These are phyloP conservation scores for Yarrowia sp. DNA, from an alignment of 805 yeast genomes.

Conservation along the genomic window DNA sequence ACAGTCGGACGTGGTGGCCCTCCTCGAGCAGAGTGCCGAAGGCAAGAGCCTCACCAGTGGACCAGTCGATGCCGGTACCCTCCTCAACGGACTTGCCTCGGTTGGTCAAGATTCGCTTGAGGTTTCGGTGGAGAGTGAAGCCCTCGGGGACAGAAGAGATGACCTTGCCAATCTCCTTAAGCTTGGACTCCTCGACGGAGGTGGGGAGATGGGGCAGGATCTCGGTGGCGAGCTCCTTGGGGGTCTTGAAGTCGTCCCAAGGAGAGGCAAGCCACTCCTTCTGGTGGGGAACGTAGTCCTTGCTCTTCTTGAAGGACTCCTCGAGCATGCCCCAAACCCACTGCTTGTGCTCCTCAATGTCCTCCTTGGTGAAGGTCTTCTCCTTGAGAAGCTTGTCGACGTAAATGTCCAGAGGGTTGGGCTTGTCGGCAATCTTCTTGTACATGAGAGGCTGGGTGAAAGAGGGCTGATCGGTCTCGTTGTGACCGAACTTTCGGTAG, in stretches of 20 bases:
- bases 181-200: constrained; percentile 66
- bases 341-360: constrained; percentile 90
- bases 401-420: constrained; percentile 84
- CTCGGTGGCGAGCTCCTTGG: constrained; percentile 94
- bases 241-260: constrained; percentile 98
- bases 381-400: constrained; percentile 74
- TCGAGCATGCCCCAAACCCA: constrained; percentile 97
- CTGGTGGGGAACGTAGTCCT: constrained; percentile 84
- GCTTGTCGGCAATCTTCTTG: constrained; percentile 82
- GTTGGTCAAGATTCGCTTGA: constrained; percentile 86
- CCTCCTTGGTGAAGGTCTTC: constrained; percentile 85
- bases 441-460: constrained; percentile 99
- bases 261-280: constrained; percentile 98
- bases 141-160: constrained; percentile 82
- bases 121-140: constrained; percentile 89
- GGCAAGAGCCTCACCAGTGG: constrained; percentile 99
- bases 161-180: constrained; percentile 74
- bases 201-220: constrained; percentile 95
- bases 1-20: constrained; percentile 94
- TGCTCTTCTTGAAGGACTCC: constrained; percentile 82
- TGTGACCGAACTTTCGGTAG: constrained; percentile 98
- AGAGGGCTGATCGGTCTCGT: constrained; percentile 98
- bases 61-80: constrained; percentile 97
- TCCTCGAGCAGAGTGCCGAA: constrained; percentile 88
- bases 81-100: constrained; percentile 83